Conservation (phyloP, 1,284 basidiomycete species). For the Grifola frondosa region DNA sequence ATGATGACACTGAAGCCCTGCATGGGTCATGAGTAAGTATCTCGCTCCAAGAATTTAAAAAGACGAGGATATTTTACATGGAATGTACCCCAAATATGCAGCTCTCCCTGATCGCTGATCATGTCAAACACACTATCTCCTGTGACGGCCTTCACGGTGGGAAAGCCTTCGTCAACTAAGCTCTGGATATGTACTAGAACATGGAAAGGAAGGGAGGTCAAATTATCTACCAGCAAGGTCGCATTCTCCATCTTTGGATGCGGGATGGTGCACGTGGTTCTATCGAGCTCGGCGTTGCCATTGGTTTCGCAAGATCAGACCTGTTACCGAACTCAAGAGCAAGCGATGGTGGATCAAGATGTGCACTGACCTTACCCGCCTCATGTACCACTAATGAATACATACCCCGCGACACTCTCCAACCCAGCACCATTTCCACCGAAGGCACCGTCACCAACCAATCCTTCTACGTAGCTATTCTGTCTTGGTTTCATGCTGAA, state of each 20-base stretch:
- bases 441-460: conserved; percentile 62
- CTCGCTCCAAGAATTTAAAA: too few species aligned
- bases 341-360: conserved; percentile 6
- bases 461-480: conserved; percentile 64
- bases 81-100: conserved; percentile 91
- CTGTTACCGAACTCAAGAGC: too few species aligned
- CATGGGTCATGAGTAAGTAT: too few species aligned
- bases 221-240: too few species aligned
- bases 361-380: conserved; percentile 68
- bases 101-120: conserved; percentile 72
- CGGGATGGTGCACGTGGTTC: conserved; percentile 42
- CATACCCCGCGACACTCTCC: conserved; percentile 75
- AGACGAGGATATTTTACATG: conserved; percentile 78
- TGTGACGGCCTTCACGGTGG: conserved; percentile 77
- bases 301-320: conserved; percentile 89
- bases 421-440: conserved; percentile 72
- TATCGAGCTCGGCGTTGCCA: conserved; percentile 87
- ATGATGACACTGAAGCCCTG: too few species aligned
- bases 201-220: too few species aligned
- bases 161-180: conserved; percentile 74
- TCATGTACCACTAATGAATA: conserved; percentile 81
- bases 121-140: conserved; percentile 86
- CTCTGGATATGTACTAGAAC: conserved; percentile 68
- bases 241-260: too few species aligned
- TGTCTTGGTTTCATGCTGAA: conserved; percentile 76